phyloP scores from a whole-genome alignment of 148 eudicot genomes.

The Bassia scoparia region DNA sequence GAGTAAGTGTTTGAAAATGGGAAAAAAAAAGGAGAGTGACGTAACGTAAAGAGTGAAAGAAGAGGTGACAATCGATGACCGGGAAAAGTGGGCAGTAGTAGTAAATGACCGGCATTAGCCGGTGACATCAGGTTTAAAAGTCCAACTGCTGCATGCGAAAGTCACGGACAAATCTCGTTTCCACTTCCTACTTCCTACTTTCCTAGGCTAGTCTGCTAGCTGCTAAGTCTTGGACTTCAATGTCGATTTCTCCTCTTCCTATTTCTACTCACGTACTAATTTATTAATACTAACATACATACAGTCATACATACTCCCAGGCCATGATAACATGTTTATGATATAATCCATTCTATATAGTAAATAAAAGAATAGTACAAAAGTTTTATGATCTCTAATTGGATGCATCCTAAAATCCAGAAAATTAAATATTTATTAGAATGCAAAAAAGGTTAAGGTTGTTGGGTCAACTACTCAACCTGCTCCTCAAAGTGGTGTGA shows the following conservation, averaged over 20 bases:
- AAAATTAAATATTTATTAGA: neutral
- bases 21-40: neutral
- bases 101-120: constrained; percentile 19
- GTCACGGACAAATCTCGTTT: constrained; percentile 27
- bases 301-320: too few relatives aligned
- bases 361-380: neutral
- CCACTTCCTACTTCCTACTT: neutral
- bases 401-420: constrained; percentile 15
- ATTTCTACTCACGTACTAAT: too few relatives aligned
- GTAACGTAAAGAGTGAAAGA: constrained; percentile 12
- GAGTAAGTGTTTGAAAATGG: neutral
- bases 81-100: constrained; percentile 2
- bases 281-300: too few relatives aligned
- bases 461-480: constrained; percentile 37
- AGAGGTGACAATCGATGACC: constrained; percentile 14
- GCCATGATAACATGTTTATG: too few relatives aligned
- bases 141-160: constrained; percentile 22
- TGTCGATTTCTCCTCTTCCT: too few relatives aligned
- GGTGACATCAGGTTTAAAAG: constrained; percentile 2
- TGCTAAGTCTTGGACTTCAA: too few relatives aligned
- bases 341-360: too few relatives aligned
- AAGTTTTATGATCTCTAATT: neutral
- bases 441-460: neutral
- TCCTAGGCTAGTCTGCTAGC: constrained; percentile 2
- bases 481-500: neutral